Percentiles rank a stretch among this genome's conserved stretches.
Evolutionary conservation across 2,329 filamentous ascomycete genomes (phyloP).

Genomic region (Monilinia aucupariae): DNA sequence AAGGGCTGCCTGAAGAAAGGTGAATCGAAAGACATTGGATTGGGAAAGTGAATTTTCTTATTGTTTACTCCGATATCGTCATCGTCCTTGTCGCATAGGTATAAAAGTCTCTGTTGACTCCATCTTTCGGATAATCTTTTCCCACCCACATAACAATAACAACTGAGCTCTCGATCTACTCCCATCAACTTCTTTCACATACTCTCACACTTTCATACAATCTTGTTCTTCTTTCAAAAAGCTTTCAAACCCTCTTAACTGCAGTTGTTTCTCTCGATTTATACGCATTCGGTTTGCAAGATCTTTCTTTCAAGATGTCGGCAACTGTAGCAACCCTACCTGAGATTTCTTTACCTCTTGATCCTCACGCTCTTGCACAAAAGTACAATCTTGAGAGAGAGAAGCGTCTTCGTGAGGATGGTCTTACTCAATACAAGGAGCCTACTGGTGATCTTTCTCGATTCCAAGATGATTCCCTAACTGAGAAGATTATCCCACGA

Average conservation of each 20-base stretch:
- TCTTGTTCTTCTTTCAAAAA: background rate
- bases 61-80: slow-evolving; percentile 10
- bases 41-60: background rate
- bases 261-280: background rate
- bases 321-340: slow-evolving; percentile 12
- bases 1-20: background rate
- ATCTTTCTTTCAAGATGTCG: slow-evolving; percentile 1
- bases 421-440: slow-evolving; percentile 16
- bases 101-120: background rate
- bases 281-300: background rate
- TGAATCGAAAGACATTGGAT: background rate
- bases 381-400: slow-evolving; percentile 10
- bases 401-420: slow-evolving; percentile 15
- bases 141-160: background rate
- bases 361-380: slow-evolving; percentile 9
- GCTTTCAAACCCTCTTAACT: background rate
- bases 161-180: background rate
- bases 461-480: slow-evolving; percentile 9
- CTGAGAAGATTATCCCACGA: background rate
- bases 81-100: background rate
- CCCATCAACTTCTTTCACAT: background rate
- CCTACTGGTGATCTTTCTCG: slow-evolving; percentile 3
- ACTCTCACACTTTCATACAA: background rate
- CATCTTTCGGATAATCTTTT: background rate
- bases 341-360: slow-evolving; percentile 5